Percentiles rank a stretch among this genome's conserved stretches.
Evolutionary conservation across 306 rosid genomes (phyloP).

Genomic region (Vicia faba): DNA sequence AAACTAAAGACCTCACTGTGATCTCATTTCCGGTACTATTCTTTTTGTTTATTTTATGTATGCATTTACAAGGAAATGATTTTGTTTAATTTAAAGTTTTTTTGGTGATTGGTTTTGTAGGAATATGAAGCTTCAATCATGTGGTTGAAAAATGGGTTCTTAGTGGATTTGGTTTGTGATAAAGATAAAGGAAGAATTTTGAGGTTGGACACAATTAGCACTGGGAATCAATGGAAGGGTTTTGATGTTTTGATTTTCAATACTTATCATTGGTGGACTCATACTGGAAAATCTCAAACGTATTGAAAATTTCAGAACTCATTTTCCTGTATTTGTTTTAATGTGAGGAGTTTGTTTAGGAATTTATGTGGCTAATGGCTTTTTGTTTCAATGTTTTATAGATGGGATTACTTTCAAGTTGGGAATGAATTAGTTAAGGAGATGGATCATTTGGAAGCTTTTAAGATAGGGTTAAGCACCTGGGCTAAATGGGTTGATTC

Average conservation of each 20-base stretch:
- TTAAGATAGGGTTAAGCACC: slow-evolving; percentile 61
- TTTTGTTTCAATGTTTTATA: slow-evolving; percentile 32
- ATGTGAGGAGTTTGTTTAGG: background rate
- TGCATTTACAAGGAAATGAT: background rate
- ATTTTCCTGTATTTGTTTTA: background rate
- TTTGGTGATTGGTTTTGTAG: slow-evolving; percentile 30
- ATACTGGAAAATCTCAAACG: slow-evolving; percentile 48
- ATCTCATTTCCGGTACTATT: slow-evolving; percentile 53
- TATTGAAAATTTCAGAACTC: slow-evolving; percentile 25
- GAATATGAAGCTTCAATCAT: slow-evolving; percentile 55
- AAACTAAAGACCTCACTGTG: slow-evolving; percentile 33
- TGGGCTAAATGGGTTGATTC: slow-evolving; percentile 74
- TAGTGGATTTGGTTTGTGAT: slow-evolving; percentile 61
- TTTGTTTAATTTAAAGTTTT: background rate
- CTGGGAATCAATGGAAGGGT: slow-evolving; percentile 55
- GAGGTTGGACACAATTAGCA: slow-evolving; percentile 55
- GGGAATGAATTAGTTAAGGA: slow-evolving; percentile 48
- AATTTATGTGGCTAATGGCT: slow-evolving; percentile 4
- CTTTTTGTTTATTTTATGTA: background rate
- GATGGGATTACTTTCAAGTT: slow-evolving; percentile 56
- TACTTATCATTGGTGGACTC: slow-evolving; percentile 82
- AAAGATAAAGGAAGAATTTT: slow-evolving; percentile 55
- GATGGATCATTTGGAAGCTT: slow-evolving; percentile 80
- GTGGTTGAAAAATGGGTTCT: slow-evolving; percentile 74
- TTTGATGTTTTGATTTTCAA: slow-evolving; percentile 68